phyloP scores from a whole-genome alignment of 2,329 filamentous ascomycete species.

The Coniochaeta prunicola region DNA sequence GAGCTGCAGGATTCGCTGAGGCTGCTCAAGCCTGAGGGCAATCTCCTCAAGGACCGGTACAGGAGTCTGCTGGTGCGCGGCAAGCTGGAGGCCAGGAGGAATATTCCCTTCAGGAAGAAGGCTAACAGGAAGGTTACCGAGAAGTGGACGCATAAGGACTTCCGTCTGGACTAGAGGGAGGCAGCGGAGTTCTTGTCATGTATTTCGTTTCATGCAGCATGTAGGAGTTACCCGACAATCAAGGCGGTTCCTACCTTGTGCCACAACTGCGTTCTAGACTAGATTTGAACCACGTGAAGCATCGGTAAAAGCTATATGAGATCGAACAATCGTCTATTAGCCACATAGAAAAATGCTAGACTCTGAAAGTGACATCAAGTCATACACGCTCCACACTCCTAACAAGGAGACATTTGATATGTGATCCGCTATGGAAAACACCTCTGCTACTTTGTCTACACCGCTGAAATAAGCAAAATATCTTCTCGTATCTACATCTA shows the following conservation, averaged over 20 bases:
- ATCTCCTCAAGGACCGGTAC: constrained; percentile 86
- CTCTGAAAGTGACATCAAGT: neutral
- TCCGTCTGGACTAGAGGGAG: constrained; percentile 40
- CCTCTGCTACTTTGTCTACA: neutral
- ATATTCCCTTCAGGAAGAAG: constrained; percentile 75
- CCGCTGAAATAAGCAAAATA: neutral
- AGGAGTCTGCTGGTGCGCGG: constrained; percentile 81
- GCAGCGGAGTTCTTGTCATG: neutral
- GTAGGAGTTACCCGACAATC: neutral
- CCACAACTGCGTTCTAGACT: neutral
- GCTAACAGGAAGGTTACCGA: constrained; percentile 75
- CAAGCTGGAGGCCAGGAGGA: constrained; percentile 77
- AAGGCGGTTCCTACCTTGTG: neutral
- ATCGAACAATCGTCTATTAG: neutral
- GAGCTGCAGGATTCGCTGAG: constrained; percentile 77
- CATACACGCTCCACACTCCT: neutral
- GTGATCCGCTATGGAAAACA: neutral
- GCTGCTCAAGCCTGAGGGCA: constrained; percentile 88
- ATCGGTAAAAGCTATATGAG: neutral
- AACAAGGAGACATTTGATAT: neutral
- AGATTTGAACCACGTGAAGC: neutral
- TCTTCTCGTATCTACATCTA: neutral
- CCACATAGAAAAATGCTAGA: neutral
- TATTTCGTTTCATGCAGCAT: neutral
- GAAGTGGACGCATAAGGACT: constrained; percentile 99